Evolutionary conservation across 768 basidiomycete species (phyloP), one percentile per base, ranked within the genome.

Genomic region (Boletus barrowsii): DNA sequence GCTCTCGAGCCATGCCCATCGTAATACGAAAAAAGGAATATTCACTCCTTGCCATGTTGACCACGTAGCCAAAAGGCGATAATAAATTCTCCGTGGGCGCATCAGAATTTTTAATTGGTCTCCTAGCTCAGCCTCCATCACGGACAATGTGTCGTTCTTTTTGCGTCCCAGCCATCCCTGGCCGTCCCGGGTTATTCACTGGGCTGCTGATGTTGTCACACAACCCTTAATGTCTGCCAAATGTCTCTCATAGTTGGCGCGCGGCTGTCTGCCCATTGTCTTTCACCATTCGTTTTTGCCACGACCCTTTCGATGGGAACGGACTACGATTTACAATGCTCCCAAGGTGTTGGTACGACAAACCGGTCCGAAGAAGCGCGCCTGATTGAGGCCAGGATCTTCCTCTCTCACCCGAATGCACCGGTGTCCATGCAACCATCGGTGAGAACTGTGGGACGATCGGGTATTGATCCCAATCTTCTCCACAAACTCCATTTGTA

Each of bases 221-320:
- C 30, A 8, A 32, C 40, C 35, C 17, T 33, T 30, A 15, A 6
- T 41, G n/a, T 37, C 18, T 51, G 14, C 30, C 30, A 29, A 10
- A 10, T 18, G 35, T 49, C 50, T 49, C 35, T 30, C 46, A 20
- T 22, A 42, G 18, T 14, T 9, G n/a, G 15, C n/a, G 17, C n/a
- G 17, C 17, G 30, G 17, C 22, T 33, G 24, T 15, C 20, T 30
- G 20, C 5, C 40, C 18, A 20, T 18, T 33, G 18, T 48, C 39
- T 14, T 40, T 17, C 15, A 20, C 43, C 42, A 17, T 32, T 18
- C 22, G 22, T 35, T 26, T 26, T 47, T 59, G 41, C 55, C 64
- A 53, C 52, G 53, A 61, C 64, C 59, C 56, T 61, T 58, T 50
- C 4, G 35, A 53, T 61, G 62, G 65, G 62, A 67, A 64, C 42